Conservation (phyloP, 129 eudicot species). For the Silybum marianum region DNA sequence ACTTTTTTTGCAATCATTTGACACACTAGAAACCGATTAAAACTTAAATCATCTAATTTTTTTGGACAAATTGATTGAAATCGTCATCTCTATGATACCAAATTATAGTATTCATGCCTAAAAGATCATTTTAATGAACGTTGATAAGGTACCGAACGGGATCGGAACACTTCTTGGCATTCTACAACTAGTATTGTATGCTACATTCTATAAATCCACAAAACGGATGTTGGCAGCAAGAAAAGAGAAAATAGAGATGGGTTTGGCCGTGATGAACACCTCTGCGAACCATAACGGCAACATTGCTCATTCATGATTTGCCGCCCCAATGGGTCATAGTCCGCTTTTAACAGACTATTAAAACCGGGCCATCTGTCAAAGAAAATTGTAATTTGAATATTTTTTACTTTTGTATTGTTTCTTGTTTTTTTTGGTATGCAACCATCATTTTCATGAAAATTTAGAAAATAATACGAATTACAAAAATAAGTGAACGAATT, state of each 20-base stretch:
- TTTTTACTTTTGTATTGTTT: neutral
- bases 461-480: neutral
- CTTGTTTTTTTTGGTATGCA: neutral
- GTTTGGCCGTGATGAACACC: constrained; percentile 29
- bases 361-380: neutral
- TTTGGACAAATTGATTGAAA: too few relatives aligned
- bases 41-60: neutral
- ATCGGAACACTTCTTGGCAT: constrained; percentile 61
- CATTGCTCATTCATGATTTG: neutral
- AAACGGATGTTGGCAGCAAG: constrained; percentile 48
- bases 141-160: constrained; percentile 69
- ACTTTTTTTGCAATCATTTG: neutral
- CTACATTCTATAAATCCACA: constrained; percentile 69
- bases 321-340: neutral
- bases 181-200: constrained; percentile 66
- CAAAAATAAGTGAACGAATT: neutral
- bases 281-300: neutral
- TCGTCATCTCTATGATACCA: neutral
- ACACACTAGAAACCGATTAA: neutral
- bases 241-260: constrained; percentile 49
- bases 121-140: neutral
- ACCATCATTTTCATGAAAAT: neutral
- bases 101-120: neutral
- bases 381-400: neutral
- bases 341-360: neutral